Conservation (phyloP, 176 grass and related monocot species). For the Pontederia crassipes region DNA sequence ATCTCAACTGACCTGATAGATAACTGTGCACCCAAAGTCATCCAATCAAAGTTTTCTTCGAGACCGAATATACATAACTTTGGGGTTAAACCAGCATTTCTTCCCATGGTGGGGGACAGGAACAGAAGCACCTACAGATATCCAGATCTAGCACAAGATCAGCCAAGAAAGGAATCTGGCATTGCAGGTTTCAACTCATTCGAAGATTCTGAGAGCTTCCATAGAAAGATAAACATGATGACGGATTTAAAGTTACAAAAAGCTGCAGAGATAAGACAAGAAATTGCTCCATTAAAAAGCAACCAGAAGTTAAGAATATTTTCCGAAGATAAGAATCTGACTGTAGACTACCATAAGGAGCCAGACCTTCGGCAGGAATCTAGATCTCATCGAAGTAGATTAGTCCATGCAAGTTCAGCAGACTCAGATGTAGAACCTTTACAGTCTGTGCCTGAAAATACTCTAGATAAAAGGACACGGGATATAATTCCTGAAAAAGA, state of each 20-base stretch:
- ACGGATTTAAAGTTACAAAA: conserved; percentile 18
- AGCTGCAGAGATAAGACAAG: conserved; percentile 5
- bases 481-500: background rate
- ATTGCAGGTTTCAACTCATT: conserved; percentile 19
- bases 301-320: conserved; percentile 13
- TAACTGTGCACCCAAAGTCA: conserved; percentile 21
- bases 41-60: conserved; percentile 24
- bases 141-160: background rate
- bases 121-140: conserved; percentile 13
- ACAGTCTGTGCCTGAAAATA: background rate
- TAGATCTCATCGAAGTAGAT: conserved; percentile 12
- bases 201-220: conserved; percentile 27
- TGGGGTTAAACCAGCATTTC: conserved; percentile 26
- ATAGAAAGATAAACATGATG: conserved; percentile 20
- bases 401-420: conserved; percentile 29
- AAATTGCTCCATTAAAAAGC: conserved; percentile 14
- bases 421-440: conserved; percentile 12
- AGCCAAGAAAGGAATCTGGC: conserved; percentile 12
- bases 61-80: conserved; percentile 21
- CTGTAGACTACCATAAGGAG: conserved; percentile 22
- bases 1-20: conserved; percentile 21
- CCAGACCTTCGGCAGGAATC: conserved; percentile 49
- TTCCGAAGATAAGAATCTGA: conserved; percentile 15
- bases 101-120: conserved; percentile 5
- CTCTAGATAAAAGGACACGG: background rate